Conservation (phyloP, 352 stramenopile genomes). For the Thalassiosira mediterranea region DNA sequence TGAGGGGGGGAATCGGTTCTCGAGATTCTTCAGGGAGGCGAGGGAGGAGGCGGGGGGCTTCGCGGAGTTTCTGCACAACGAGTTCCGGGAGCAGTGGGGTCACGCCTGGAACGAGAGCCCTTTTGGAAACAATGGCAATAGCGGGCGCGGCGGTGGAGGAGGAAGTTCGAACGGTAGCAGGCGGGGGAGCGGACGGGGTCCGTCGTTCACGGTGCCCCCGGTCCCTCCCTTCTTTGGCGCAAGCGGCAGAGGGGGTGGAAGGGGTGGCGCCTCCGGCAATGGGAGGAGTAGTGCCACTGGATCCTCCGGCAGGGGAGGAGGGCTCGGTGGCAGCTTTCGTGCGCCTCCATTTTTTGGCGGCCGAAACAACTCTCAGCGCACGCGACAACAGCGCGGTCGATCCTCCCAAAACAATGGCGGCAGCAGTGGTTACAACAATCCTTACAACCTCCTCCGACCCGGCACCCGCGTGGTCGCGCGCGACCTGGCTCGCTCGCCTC, state of each 20-base stretch:
- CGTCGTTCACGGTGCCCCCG: too few relatives aligned
- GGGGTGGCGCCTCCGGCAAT: neutral
- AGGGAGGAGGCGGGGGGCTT: conserved; percentile 21
- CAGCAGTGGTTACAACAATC: neutral
- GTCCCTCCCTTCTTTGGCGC: conserved; percentile 17
- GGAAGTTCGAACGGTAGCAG: neutral
- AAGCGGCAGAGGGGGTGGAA: neutral
- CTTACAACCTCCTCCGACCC: conserved; percentile 33
- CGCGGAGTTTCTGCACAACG: conserved; percentile 26
- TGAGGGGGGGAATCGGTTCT: conserved; percentile 6
- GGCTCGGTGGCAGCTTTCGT: neutral
- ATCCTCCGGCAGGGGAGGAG: neutral
- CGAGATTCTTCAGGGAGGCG: conserved; percentile 7
- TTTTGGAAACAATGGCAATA: neutral
- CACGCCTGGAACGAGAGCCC: too few relatives aligned
- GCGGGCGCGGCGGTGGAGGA: neutral
- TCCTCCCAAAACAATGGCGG: neutral
- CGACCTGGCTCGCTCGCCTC: conserved; percentile 42
- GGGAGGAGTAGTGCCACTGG: neutral
- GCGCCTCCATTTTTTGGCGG: conserved; percentile 3
- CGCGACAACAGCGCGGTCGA: neutral
- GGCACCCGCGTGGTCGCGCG: conserved; percentile 40
- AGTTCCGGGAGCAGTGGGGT: conserved; percentile 17
- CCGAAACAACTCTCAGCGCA: neutral
- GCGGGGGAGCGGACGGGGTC: too few relatives aligned